A percentile compares a stretch with the other conserved stretches of the same genome.
These are phyloP conservation scores for Spongospora subterranea DNA, from an alignment of 208 protist species.

Conservation along the genomic window DNA sequence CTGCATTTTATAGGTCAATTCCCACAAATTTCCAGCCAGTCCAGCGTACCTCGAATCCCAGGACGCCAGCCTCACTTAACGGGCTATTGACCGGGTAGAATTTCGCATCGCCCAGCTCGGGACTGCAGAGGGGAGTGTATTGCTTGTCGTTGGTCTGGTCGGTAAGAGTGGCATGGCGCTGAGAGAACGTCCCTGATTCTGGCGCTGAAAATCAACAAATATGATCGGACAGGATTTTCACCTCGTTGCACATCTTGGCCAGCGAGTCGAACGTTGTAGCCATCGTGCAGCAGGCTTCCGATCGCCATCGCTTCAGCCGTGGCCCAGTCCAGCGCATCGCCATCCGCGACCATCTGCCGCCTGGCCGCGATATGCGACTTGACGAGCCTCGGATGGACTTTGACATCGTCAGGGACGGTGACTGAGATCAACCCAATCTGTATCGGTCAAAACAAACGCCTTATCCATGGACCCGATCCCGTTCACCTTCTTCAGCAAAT, in stretches of 20 bases:
- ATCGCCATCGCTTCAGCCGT: conserved; percentile 56
- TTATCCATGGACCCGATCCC: background rate
- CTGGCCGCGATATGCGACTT: background rate
- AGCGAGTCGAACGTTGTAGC: conserved; percentile 52
- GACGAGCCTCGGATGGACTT: conserved; percentile 10
- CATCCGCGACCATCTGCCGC: background rate
- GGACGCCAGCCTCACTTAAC: conserved; percentile 92
- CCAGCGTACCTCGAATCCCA: conserved; percentile 90
- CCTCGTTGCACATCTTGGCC: conserved; percentile 58
- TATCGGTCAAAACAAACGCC: background rate
- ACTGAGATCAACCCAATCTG: conserved; percentile 16
- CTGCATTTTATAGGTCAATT: background rate
- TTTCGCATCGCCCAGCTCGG: background rate
- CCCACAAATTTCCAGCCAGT: background rate
- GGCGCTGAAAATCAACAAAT: background rate
- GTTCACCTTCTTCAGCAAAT: background rate
- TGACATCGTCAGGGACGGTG: background rate
- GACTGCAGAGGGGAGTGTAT: background rate
- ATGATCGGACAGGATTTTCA: background rate
- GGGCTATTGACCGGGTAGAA: conserved; percentile 84
- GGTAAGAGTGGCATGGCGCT: conserved; percentile 42
- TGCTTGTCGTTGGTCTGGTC: conserved; percentile 43
- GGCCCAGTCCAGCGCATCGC: background rate
- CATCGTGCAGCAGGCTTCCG: conserved; percentile 3
- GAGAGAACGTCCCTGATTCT: conserved; percentile 54